Evolutionary conservation across 768 basidiomycete genomes (phyloP), one percentile per base, ranked within the genome.

Genomic region (Leccinum longicurvipes): DNA sequence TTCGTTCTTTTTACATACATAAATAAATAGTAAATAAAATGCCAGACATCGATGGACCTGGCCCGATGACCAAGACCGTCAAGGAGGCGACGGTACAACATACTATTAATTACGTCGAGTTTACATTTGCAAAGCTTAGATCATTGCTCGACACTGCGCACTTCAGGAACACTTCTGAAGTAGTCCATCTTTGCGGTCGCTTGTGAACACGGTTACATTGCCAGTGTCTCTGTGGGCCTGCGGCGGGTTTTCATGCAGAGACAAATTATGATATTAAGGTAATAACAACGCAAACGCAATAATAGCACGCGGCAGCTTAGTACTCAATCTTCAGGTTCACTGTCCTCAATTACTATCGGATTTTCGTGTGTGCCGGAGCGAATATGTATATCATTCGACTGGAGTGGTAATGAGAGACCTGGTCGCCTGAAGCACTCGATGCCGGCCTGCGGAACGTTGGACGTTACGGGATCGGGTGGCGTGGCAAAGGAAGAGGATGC

Each of bases 1-100:
- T 15, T 19, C 17, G 14, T n/a, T 10, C 41, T 29, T 23, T 21
- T 3, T 10, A 27, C 53, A 15, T 32, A 31, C 50, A n/a, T 47
- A 60, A 36, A 24, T 12, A 1, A 34, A 15, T 32, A 57, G n/a
- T 50, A 42, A 27, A 29, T 41, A 32, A 45, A 23, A 28, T 51
- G 89, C 91, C 91, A 12, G 93, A 91, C 74, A 94, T 92, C 78
- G 94, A 93, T 66, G 93, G 93, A 28, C 91, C 93, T 23, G 79
- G 79, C 53, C 77, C 69, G 19, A 78, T 97, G 42, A 90, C 89
- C 21, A 88, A 87, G 53, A 75, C 82, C 12, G 85, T 97, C 73
- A 87, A 87, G 68, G 78, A 83, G 57, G 90, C 90, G 11, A 83
- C 86, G 12, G 67, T 81, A 28, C 74, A 79, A 31, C 76, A 84